Conservation (phyloP, 78 protist species). For the Dictyostelium purpureum region DNA sequence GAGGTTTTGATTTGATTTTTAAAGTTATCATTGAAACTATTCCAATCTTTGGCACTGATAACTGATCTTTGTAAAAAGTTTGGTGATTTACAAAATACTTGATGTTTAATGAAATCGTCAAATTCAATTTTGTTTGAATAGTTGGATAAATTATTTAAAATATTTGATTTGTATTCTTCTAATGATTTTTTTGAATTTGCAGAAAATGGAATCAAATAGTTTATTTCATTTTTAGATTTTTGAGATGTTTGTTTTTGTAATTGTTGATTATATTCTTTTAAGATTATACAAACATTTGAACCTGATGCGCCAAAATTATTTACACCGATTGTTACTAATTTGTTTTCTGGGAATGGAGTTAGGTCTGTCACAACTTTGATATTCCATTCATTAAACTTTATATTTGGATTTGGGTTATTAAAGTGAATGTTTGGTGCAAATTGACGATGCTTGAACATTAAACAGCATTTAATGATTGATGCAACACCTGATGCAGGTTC, state of each 20-base stretch:
- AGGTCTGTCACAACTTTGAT: not conserved
- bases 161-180: not conserved
- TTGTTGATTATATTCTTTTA: not conserved
- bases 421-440: conserved; percentile 31
- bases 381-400: conserved; percentile 32
- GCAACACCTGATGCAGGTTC: conserved; percentile 47
- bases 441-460: conserved; percentile 14
- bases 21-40: too few relatives aligned
- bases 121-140: not conserved
- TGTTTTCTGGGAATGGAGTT: conserved; percentile 16
- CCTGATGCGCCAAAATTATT: conserved; percentile 39
- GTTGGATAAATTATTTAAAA: not conserved
- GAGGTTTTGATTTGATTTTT: not conserved
- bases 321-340: conserved; percentile 5
- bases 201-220: conserved; percentile 8
- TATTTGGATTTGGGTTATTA: not conserved
- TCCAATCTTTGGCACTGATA: not conserved
- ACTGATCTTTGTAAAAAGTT: not conserved
- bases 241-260: not conserved
- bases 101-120: not conserved
- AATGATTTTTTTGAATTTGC: not conserved
- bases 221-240: not conserved
- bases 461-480: conserved; percentile 2
- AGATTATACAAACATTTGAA: conserved; percentile 21
- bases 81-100: not conserved